phyloP scores from a whole-genome alignment of 2,329 filamentous ascomycete genomes.

The Paecilomyces sp. region DNA sequence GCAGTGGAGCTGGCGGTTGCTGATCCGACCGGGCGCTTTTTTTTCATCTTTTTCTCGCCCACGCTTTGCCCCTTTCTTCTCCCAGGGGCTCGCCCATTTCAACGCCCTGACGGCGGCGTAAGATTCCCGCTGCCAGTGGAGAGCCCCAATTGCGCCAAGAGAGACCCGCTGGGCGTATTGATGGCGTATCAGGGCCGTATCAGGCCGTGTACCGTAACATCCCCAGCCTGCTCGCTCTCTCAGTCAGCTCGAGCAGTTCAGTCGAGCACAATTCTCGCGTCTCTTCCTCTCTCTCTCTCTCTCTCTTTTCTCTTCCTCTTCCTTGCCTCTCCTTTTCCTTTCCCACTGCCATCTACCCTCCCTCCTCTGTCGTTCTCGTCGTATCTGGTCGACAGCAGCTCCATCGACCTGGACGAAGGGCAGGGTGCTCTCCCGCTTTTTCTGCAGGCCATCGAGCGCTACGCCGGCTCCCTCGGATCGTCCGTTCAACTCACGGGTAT shows the following conservation, averaged over 20 bases:
- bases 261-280: too few relatives aligned
- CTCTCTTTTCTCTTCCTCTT: too few relatives aligned
- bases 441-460: neutral
- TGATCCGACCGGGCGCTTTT: neutral
- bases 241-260: neutral
- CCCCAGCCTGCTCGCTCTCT: neutral
- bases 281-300: too few relatives aligned
- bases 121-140: neutral
- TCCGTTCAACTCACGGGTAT: neutral
- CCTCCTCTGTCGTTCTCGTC: neutral
- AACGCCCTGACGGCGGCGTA: neutral
- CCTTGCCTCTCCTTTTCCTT: neutral
- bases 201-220: neutral
- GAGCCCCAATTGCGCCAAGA: neutral
- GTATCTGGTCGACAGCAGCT: neutral
- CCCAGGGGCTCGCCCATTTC: neutral
- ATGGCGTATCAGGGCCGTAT: neutral
- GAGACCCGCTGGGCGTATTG: neutral
- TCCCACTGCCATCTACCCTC: neutral
- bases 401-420: neutral
- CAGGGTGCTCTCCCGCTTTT: neutral
- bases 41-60: neutral
- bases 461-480: slow-evolving; percentile 1
- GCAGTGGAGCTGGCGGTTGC: neutral
- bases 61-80: neutral